These are phyloP conservation scores for Cylindrotheca closterium DNA, from an alignment of 108 stramenopile species.

Conservation along the genomic window DNA sequence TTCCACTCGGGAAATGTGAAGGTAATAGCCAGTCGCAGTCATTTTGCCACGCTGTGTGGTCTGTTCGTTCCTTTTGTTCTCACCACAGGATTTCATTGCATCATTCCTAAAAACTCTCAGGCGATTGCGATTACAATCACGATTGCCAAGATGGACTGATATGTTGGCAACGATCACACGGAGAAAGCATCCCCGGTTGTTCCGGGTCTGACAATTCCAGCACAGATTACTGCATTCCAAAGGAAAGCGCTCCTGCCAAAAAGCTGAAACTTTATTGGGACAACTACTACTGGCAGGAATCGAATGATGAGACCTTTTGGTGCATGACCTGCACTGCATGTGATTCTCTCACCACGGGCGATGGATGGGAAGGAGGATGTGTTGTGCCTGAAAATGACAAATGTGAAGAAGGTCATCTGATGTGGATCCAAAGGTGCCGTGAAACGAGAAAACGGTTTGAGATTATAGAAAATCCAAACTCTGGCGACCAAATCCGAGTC, in stretches of 20 bases:
- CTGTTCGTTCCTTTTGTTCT: too few relatives aligned
- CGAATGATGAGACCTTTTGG: not conserved
- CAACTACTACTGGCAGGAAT: not conserved
- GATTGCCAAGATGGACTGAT: not conserved
- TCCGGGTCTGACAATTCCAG: slow-evolving; percentile 4
- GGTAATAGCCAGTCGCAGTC: not conserved
- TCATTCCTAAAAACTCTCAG: too few relatives aligned
- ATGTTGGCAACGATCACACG: not conserved
- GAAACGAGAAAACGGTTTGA: not conserved
- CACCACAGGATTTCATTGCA: not conserved
- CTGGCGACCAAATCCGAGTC: not conserved
- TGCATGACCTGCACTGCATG: not conserved
- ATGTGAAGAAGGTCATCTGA: not conserved
- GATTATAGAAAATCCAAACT: not conserved
- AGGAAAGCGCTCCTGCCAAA: not conserved
- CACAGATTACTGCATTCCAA: slow-evolving; percentile 17
- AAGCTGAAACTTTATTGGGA: not conserved
- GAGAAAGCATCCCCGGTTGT: slow-evolving; percentile 27
- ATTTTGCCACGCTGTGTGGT: not conserved
- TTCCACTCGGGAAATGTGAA: not conserved
- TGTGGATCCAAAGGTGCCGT: not conserved
- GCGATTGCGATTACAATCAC: not conserved
- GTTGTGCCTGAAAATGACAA: not conserved
- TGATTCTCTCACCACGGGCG: not conserved
- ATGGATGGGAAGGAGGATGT: slow-evolving; percentile 1